Base-by-base conservation (phyloP, 352 stramenopile genomes). In the Phytophthora nicotianae region DNA sequence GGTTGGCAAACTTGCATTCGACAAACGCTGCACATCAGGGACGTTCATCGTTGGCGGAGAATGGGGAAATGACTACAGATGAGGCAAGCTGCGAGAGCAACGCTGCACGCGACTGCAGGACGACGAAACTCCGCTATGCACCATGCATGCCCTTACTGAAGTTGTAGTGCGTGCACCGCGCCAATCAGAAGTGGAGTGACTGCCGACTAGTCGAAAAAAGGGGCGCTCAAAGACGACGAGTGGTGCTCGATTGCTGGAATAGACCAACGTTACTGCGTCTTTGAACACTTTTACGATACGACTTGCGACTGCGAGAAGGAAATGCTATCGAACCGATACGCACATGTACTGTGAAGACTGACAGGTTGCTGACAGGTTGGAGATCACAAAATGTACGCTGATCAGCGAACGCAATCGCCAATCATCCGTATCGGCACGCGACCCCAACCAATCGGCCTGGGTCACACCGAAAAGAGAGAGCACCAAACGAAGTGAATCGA, bases 161-260 rank as follows among this genome's bases (percentile, higher is more conserved):
- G 35, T 37, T 16, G 32, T 63, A 52, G 40, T 68, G 60, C 51
- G 52, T 62, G 52, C 52, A 63, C 58, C 23, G 53, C 47, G 46
- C 60, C 60, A 68, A 68, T 68, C 60, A 63, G 13, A 50, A 40
- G 52, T 14, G n/a, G 8, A 52, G 23, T 4, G 1, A 8, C 4
- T 43, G 3, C 17, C 17, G 26, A 41, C 13, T 41, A 35, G 29
- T 35, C 29, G 29, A 35, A 61, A 56, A 58, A 56, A 56, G 26
- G 45, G 50, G 16, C 33, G 23, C 35, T 20, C 8, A 42, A 16
- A 20, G 14, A 42, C 35, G 20, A 42, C 35, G 19, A 20, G 14
- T 42, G 35, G 35, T 42, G 35, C 13, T 2, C 35, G 35, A 20
- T 42, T 8, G 35, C 20, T 16, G 13, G 35, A 42, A 42, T 19